Percentiles rank a stretch among this genome's conserved stretches.
These are phyloP conservation scores for Helianthus tuberosus DNA, from an alignment of 129 eudicot genomes.

Conservation along the genomic window DNA sequence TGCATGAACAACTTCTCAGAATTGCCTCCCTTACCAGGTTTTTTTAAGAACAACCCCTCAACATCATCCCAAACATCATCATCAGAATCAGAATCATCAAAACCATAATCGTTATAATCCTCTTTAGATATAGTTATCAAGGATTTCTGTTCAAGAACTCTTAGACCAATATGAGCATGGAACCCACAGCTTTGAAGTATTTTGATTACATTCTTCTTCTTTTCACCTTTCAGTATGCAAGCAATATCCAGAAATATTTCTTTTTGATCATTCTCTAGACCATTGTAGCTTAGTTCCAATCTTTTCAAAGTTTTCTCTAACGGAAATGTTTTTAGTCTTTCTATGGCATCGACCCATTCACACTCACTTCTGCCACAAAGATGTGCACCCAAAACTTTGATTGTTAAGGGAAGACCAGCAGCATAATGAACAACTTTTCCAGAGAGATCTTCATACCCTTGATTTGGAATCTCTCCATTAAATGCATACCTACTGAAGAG, in stretches of 20 bases:
- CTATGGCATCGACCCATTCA: slow-evolving; percentile 3
- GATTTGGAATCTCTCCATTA: neutral
- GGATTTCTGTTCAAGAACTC: slow-evolving; percentile 21
- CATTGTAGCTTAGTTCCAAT: slow-evolving; percentile 1
- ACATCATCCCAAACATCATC: too few species aligned
- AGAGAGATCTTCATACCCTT: slow-evolving; percentile 9
- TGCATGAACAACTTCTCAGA: neutral
- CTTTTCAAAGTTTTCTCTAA: neutral
- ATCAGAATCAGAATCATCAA: too few species aligned
- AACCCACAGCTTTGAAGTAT: slow-evolving; percentile 15
- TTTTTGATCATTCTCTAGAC: neutral
- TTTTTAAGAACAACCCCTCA: neutral
- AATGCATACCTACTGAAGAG: slow-evolving; percentile 17
- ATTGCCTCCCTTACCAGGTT: too few species aligned
- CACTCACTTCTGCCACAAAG: neutral
- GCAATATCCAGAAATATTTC: slow-evolving; percentile 18
- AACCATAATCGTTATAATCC: too few species aligned
- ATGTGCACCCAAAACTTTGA: neutral
- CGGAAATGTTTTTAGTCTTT: slow-evolving; percentile 3
- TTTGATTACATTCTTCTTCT: neutral
- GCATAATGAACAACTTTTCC: slow-evolving; percentile 13
- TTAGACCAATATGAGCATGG: neutral
- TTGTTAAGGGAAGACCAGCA: slow-evolving; percentile 19
- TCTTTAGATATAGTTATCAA: neutral
- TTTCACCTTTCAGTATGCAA: slow-evolving; percentile 9